Evolutionary conservation across 305 asterid genomes (phyloP), one percentile per base, ranked within the genome.

Genomic region (Plantago rigida): DNA sequence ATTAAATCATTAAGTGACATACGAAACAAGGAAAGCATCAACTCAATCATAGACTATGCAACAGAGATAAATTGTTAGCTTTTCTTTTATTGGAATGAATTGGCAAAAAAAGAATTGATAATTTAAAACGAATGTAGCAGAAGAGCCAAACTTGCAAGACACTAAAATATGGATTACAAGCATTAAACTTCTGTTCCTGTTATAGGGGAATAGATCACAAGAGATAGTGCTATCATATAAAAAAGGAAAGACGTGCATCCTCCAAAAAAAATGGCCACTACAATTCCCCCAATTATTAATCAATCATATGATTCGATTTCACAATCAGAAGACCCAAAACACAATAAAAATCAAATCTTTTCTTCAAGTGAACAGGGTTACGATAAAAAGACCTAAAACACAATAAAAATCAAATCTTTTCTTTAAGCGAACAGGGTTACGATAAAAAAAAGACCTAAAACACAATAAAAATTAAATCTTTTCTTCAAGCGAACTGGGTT

Each of bases 121-220:
- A 26, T 1, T 9, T 12, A 52, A 22, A 3, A 56, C 36, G 9
- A 17, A 14, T 47, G 13, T 60, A 60, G 3, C 45, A 45, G 53
- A 45, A 74, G 71, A 59, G 71, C 79, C 80, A 80, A 80, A 77
- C 77, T 59, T 56, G 76, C 71, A 68, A 53, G 49, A 73, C 76
- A 69, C 34, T 47, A 0, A 9, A 26, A 29, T n/a, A 61, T 15
- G 67, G 72, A 13, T 46, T 12, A 66, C 83, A 71, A 67, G 82
- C 78, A 76, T 80, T 74, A 76, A 79, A 70, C 69, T 83, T 42
- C 70, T 75, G 81, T 71, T 67, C 52, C 5, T 10, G 22, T 59
- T 15, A 13, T 22, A 1, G 64, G 54, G 31, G 64, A 50, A 60
- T 10, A 47, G 10, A 31, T 11, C n/a, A 46, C 26, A 58, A 19